phyloP scores from a whole-genome alignment of 2,329 filamentous ascomycete species.

The Ophiocordyceps polyrhachis-furcata region DNA sequence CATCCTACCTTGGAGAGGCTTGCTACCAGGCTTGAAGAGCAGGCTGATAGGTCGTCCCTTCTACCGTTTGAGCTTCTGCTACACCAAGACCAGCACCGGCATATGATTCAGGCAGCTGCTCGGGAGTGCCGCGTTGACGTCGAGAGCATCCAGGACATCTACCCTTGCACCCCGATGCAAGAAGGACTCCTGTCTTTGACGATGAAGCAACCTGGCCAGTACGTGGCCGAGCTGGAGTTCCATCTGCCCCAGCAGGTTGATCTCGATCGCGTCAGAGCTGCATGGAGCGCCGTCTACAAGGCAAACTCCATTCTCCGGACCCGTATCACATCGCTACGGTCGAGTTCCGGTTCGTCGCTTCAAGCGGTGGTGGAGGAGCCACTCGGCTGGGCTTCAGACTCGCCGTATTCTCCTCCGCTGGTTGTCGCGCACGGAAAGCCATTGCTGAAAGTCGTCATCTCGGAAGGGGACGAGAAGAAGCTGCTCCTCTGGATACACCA shows the following conservation, averaged over 20 bases:
- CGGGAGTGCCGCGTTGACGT: neutral
- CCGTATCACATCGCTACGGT: conserved; percentile 9
- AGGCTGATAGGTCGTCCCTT: neutral
- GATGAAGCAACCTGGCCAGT: conserved; percentile 11
- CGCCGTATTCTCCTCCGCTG: too few relatives aligned
- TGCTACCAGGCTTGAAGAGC: neutral
- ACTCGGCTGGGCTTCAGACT: conserved; percentile 2
- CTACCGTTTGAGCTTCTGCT: neutral
- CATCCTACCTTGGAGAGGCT: neutral
- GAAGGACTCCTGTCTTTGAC: conserved; percentile 18
- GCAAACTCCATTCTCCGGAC: conserved; percentile 15
- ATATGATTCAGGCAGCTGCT: neutral
- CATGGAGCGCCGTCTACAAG: conserved; percentile 11
- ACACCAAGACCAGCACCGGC: neutral
- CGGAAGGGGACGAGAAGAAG: neutral
- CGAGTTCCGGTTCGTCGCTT: neutral
- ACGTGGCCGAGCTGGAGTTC: conserved; percentile 14
- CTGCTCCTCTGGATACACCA: conserved; percentile 16
- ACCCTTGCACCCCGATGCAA: conserved; percentile 12
- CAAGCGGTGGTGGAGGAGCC: conserved; percentile 4
- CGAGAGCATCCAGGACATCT: conserved; percentile 16
- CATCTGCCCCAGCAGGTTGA: conserved; percentile 6
- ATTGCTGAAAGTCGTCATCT: conserved; percentile 1
- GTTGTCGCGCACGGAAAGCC: neutral
- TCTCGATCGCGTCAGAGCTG: conserved; percentile 7